These are phyloP conservation scores for Solanum sejunctum DNA, from an alignment of 257 asterid genomes.

Conservation along the genomic window DNA sequence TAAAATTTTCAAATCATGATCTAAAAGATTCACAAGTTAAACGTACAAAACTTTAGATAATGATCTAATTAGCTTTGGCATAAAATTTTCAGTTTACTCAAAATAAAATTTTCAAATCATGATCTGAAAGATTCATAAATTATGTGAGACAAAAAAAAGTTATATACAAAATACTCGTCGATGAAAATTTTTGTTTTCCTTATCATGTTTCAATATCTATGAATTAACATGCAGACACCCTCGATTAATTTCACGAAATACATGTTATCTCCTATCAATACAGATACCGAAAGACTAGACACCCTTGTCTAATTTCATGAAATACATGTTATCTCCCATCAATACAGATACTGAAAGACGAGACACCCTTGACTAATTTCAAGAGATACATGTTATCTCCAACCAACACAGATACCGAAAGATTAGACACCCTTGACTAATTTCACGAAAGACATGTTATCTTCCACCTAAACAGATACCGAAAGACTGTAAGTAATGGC, in stretches of 20 bases:
- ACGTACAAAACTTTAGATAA: background rate
- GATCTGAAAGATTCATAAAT: background rate
- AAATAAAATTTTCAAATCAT: background rate
- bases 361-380: too few relatives aligned
- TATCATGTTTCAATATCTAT: background rate
- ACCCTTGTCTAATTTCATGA: too few relatives aligned
- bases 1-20: background rate
- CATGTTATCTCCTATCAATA: too few relatives aligned
- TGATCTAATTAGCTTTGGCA: background rate
- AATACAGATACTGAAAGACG: too few relatives aligned
- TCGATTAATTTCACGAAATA: too few relatives aligned
- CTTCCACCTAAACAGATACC: background rate
- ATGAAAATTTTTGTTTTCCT: background rate
- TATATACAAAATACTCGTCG: background rate
- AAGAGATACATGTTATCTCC: too few relatives aligned
- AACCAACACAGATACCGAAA: too few relatives aligned
- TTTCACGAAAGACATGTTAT: background rate
- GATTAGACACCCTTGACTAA: background rate
- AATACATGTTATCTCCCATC: too few relatives aligned
- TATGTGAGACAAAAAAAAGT: background rate
- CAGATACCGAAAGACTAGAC: too few relatives aligned
- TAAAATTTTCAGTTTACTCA: background rate
- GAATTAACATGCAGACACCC: too few relatives aligned
- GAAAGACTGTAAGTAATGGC: background rate
- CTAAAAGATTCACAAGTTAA: background rate